phyloP scores from a whole-genome alignment of 768 basidiomycete genomes.

The Dendrothele bispora region DNA sequence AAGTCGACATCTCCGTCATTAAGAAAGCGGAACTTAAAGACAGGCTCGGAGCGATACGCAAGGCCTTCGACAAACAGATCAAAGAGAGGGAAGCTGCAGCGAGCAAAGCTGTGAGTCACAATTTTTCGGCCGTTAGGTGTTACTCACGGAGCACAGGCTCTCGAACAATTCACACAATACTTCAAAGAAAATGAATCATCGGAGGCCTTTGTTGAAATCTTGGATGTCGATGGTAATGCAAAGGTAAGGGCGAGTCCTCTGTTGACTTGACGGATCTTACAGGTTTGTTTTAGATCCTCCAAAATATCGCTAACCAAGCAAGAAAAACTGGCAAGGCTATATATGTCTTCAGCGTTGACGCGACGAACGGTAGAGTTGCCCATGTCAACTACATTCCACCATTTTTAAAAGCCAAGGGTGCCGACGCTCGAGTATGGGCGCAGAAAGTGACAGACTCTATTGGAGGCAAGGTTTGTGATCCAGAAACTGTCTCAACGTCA shows the following conservation, averaged over 20 bases:
- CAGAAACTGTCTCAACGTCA: background rate
- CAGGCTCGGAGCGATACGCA: slow-evolving; percentile 66
- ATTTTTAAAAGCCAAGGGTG: slow-evolving; percentile 55
- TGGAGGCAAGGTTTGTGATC: slow-evolving; percentile 79
- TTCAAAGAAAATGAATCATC: slow-evolving; percentile 79
- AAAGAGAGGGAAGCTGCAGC: slow-evolving; percentile 80
- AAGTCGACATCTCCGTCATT: slow-evolving; percentile 86
- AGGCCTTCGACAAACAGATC: slow-evolving; percentile 79
- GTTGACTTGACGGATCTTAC: slow-evolving; percentile 5
- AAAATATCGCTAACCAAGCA: slow-evolving; percentile 72
- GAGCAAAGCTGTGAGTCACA: slow-evolving; percentile 64
- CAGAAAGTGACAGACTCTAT: slow-evolving; percentile 71
- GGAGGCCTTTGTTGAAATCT: slow-evolving; percentile 63
- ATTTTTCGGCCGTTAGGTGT: background rate
- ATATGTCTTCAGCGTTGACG: slow-evolving; percentile 85
- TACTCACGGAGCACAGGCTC: slow-evolving; percentile 44
- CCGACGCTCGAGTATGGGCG: slow-evolving; percentile 91
- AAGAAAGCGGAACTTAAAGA: slow-evolving; percentile 81
- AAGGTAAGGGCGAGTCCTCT: slow-evolving; percentile 52
- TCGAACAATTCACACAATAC: slow-evolving; percentile 65
- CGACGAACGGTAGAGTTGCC: slow-evolving; percentile 69
- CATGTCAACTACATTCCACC: slow-evolving; percentile 83
- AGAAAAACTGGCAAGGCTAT: slow-evolving; percentile 81
- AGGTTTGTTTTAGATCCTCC: slow-evolving; percentile 54
- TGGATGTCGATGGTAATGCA: slow-evolving; percentile 81